Percentiles rank a stretch among this genome's conserved stretches.
These are phyloP conservation scores for Sporobolomyces phaffii DNA, from an alignment of 768 basidiomycete species.

Conservation along the genomic window DNA sequence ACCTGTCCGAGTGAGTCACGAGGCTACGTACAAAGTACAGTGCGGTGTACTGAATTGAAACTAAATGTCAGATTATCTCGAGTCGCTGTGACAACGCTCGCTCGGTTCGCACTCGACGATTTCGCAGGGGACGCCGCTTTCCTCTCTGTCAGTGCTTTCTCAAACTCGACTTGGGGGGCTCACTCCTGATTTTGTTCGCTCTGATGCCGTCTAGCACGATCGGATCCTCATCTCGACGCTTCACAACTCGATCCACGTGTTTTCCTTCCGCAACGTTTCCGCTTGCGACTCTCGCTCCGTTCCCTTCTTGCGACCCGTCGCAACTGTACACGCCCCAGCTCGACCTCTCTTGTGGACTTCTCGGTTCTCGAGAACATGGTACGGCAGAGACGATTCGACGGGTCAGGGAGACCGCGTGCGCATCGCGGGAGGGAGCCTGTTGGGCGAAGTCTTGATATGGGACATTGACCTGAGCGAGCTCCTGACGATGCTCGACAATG, in stretches of 20 bases:
- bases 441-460: slow-evolving; percentile 22
- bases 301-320: background rate
- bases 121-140: slow-evolving; percentile 22
- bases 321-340: slow-evolving; percentile 11
- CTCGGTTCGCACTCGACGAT: slow-evolving; percentile 10
- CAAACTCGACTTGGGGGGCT: background rate
- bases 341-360: slow-evolving; percentile 21
- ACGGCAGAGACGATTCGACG: background rate
- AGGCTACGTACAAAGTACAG: no score
- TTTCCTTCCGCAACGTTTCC: background rate
- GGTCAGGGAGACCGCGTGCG: background rate
- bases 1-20: background rate
- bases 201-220: background rate
- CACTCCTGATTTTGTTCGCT: background rate
- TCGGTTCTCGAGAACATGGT: no score
- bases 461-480: background rate
- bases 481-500: no score
- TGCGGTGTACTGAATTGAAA: no score
- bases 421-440: slow-evolving; percentile 18
- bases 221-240: slow-evolving; percentile 17
- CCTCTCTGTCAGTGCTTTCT: background rate
- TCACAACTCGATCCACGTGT: slow-evolving; percentile 16
- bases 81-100: background rate
- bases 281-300: background rate
- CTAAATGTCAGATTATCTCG: no score